These are phyloP conservation scores for Aspergillus wentii DNA, from an alignment of 495 filamentous ascomycete genomes.

Conservation along the genomic window DNA sequence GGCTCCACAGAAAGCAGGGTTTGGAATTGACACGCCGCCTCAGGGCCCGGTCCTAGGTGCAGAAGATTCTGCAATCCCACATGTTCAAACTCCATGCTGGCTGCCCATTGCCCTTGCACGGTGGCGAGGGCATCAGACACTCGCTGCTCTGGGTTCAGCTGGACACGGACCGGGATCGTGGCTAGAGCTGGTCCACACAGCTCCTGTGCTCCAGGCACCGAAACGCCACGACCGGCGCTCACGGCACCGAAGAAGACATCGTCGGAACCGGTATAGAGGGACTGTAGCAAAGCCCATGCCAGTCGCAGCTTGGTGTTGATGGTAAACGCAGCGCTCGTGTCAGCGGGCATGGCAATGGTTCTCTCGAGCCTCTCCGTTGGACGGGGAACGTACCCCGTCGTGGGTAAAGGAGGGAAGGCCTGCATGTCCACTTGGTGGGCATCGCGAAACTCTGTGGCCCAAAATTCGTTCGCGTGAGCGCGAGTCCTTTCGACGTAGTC, in stretches of 20 bases:
- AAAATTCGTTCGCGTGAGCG: no score
- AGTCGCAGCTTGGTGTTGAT: conserved; percentile 46
- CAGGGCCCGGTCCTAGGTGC: conserved; percentile 42
- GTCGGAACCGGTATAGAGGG: conserved; percentile 25
- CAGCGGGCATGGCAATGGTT: no score
- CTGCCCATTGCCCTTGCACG: conserved; percentile 28
- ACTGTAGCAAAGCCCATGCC: conserved; percentile 46
- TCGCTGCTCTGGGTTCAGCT: no score
- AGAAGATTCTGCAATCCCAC: conserved; percentile 50
- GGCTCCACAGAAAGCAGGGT: conserved; percentile 48
- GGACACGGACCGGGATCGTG: conserved; percentile 25
- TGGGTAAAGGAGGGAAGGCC: no score
- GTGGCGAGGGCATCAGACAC: no score
- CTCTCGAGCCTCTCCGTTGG: no score
- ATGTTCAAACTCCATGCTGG: conserved; percentile 41
- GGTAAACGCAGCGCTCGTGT: no score
- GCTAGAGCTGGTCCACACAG: conserved; percentile 28
- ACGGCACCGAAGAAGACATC: conserved; percentile 28
- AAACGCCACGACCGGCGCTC: conserved; percentile 15
- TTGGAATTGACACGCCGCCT: conserved; percentile 50
- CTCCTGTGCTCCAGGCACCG: conserved; percentile 7
- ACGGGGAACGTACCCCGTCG: no score
- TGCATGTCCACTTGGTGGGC: no score
- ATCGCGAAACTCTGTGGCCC: no score
- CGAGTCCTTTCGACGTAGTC: no score